Evolutionary conservation across 2,329 filamentous ascomycete genomes (phyloP).

Genomic region (Fusarium bulbicola): DNA sequence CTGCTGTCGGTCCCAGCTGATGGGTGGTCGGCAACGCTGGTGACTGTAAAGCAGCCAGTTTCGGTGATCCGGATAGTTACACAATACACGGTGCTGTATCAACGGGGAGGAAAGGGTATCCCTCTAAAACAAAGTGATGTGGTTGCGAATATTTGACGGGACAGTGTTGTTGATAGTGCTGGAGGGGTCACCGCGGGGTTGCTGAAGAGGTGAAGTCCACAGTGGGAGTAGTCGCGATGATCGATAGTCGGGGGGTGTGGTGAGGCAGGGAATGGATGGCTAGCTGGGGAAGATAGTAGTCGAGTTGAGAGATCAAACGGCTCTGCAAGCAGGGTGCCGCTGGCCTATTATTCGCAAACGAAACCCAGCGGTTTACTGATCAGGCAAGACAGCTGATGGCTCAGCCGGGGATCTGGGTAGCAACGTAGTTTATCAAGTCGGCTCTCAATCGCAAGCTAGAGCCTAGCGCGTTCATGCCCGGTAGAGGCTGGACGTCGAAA

Average conservation of each 20-base stretch:
- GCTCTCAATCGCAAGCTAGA: constrained; percentile 44
- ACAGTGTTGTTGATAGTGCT: constrained; percentile 21
- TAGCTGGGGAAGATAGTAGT: constrained; percentile 39
- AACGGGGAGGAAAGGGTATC: neutral
- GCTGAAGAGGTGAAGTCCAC: constrained; percentile 33
- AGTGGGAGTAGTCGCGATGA: constrained; percentile 39
- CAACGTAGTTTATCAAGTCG: constrained; percentile 45
- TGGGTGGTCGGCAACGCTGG: constrained; percentile 63
- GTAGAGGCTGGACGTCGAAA: constrained; percentile 39
- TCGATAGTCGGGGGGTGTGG: constrained; percentile 37
- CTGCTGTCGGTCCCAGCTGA: constrained; percentile 69
- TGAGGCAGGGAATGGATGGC: constrained; percentile 41
- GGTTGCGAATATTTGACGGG: constrained; percentile 9
- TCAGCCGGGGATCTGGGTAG: constrained; percentile 42
- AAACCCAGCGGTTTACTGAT: constrained; percentile 41
- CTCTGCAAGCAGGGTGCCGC: constrained; percentile 41
- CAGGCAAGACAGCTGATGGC: constrained; percentile 44
- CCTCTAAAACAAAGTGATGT: neutral
- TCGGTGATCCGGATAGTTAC: constrained; percentile 20
- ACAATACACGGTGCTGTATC: constrained; percentile 16
- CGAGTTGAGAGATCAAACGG: constrained; percentile 37
- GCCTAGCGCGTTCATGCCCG: constrained; percentile 44
- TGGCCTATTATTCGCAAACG: constrained; percentile 42
- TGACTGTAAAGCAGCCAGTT: constrained; percentile 41
- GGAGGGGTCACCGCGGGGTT: constrained; percentile 43